These are phyloP conservation scores for Pythium myriotylum DNA, from an alignment of 352 stramenopile species.

Conservation along the genomic window DNA sequence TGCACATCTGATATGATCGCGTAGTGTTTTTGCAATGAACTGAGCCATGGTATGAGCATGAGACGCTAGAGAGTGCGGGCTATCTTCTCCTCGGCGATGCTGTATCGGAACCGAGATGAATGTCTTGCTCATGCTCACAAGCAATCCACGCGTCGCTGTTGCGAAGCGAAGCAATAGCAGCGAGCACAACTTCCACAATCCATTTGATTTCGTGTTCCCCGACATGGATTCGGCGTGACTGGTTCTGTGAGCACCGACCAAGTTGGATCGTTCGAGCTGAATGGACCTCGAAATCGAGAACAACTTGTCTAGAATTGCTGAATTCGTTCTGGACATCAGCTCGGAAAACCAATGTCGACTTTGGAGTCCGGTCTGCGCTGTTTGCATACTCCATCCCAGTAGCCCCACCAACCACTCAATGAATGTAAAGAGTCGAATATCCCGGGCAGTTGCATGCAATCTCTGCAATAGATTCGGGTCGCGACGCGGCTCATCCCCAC, in stretches of 20 bases:
- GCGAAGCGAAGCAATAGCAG: slow-evolving; percentile 80
- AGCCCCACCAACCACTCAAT: slow-evolving; percentile 82
- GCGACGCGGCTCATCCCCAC: not conserved
- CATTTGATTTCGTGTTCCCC: slow-evolving; percentile 22
- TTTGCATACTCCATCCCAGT: slow-evolving; percentile 79
- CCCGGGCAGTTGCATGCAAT: slow-evolving; percentile 54
- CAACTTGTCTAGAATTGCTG: slow-evolving; percentile 59
- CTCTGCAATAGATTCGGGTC: slow-evolving; percentile 26
- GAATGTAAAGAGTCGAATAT: slow-evolving; percentile 65
- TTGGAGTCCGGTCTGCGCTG: slow-evolving; percentile 68
- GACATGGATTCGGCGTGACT: not conserved
- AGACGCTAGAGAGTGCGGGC: slow-evolving; percentile 48
- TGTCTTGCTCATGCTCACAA: slow-evolving; percentile 66
- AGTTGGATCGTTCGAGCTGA: slow-evolving; percentile 70
- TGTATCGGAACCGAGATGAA: slow-evolving; percentile 65
- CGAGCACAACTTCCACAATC: slow-evolving; percentile 83
- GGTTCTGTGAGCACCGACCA: slow-evolving; percentile 59
- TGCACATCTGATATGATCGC: slow-evolving; percentile 56
- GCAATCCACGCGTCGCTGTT: slow-evolving; percentile 63
- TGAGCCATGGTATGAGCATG: slow-evolving; percentile 58
- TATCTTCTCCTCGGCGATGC: slow-evolving; percentile 71
- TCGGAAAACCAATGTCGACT: slow-evolving; percentile 81
- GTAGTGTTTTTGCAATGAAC: slow-evolving; percentile 48
- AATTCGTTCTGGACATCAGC: slow-evolving; percentile 56
- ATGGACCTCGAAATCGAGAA: slow-evolving; percentile 73